These are phyloP conservation scores for Geranium rotundifolium DNA, from an alignment of 345 rosid genomes.

Conservation along the genomic window DNA sequence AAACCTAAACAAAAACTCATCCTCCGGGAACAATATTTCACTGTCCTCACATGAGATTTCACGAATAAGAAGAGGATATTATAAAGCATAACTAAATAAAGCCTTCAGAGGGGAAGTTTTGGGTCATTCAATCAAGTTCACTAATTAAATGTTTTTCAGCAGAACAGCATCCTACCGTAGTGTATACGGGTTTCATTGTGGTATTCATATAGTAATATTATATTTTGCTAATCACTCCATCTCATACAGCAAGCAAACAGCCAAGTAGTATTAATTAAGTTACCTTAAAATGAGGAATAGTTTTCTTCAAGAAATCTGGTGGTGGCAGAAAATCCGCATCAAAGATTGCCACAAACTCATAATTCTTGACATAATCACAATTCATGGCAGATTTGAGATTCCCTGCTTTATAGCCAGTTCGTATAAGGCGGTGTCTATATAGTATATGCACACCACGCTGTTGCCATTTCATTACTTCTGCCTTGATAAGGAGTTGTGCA, in stretches of 20 bases:
- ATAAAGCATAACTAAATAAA: too few relatives aligned
- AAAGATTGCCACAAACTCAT: slow-evolving; percentile 76
- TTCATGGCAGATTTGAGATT: slow-evolving; percentile 90
- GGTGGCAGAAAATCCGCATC: slow-evolving; percentile 91
- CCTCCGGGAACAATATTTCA: too few relatives aligned
- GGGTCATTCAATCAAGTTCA: too few relatives aligned
- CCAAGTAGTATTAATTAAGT: not conserved
- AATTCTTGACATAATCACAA: slow-evolving; percentile 75
- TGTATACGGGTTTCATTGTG: too few relatives aligned
- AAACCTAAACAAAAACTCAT: too few relatives aligned
- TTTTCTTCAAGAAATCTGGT: slow-evolving; percentile 78
- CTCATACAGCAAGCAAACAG: not conserved
- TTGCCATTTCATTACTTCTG: slow-evolving; percentile 89
- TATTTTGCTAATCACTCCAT: too few relatives aligned
- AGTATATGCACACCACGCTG: slow-evolving; percentile 64
- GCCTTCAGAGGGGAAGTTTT: too few relatives aligned
- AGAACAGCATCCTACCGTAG: too few relatives aligned
- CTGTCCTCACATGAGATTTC: too few relatives aligned
- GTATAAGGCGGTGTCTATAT: slow-evolving; percentile 78
- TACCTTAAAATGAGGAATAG: slow-evolving; percentile 75
- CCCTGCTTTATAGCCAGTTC: slow-evolving; percentile 88
- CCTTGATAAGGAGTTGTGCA: slow-evolving; percentile 63
- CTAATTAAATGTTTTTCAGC: too few relatives aligned
- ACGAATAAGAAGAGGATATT: too few relatives aligned
- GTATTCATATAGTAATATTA: too few relatives aligned